A percentile compares a stretch with the other conserved stretches of the same genome.
phyloP scores from a whole-genome alignment of 1,284 basidiomycete species.

The Mycena sp. region DNA sequence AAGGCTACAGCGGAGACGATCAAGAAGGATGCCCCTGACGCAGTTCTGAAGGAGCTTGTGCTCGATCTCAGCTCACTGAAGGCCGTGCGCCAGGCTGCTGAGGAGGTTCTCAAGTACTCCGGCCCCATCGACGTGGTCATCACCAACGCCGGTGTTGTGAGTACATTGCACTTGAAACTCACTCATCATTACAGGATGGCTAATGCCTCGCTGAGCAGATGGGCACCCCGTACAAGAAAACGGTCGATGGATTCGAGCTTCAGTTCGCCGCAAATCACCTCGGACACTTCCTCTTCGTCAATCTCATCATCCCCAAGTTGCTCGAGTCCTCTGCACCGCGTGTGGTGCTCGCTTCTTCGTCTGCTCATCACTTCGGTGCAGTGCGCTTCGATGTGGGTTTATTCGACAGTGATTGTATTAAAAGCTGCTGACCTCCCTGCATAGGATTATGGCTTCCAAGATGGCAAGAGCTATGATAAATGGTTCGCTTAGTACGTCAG shows the following conservation, averaged over 20 bases:
- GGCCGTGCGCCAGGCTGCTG: not conserved
- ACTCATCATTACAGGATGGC: not conserved
- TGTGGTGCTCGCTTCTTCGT: conserved; percentile 9
- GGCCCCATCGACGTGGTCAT: too few species aligned
- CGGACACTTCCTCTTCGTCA: conserved; percentile 15
- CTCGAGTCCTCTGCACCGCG: conserved; percentile 14
- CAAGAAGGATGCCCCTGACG: conserved; percentile 6
- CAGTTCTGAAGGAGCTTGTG: conserved; percentile 13
- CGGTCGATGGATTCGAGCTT: conserved; percentile 16
- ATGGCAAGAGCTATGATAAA: conserved; percentile 19
- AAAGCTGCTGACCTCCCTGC: not conserved
- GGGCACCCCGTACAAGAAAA: conserved; percentile 18
- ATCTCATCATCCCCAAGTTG: conserved; percentile 19
- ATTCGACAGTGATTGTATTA: not conserved
- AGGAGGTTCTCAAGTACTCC: not conserved
- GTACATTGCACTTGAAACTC: not conserved
- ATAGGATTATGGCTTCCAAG: conserved; percentile 11
- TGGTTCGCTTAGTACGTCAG: conserved; percentile 11
- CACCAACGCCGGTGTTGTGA: too few species aligned
- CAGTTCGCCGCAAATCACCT: conserved; percentile 13
- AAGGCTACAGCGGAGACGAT: conserved; percentile 13
- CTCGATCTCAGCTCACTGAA: conserved; percentile 12
- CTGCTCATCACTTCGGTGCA: conserved; percentile 10
- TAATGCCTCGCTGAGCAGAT: not conserved
- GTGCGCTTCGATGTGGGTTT: conserved; percentile 18